These are phyloP conservation scores for Schizosaccharomyces versatilis DNA, from an alignment of 1,139 yeast genomes.

Conservation along the genomic window DNA sequence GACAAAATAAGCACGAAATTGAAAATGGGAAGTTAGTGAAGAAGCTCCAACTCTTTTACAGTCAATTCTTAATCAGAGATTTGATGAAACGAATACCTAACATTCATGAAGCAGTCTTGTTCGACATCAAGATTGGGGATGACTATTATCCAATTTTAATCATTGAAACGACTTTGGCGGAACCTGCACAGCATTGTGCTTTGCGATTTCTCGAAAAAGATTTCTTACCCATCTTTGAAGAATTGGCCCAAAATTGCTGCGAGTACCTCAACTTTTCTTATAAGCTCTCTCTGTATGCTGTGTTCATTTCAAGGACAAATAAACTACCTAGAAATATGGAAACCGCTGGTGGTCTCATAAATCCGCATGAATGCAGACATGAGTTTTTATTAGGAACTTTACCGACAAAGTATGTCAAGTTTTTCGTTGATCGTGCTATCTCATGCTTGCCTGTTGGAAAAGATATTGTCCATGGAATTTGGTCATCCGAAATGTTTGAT, in stretches of 20 bases:
- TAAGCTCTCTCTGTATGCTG: conserved; percentile 57
- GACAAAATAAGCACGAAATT: conserved; percentile 31
- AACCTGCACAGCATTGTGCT: conserved; percentile 12
- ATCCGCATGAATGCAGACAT: not conserved
- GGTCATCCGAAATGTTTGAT: not conserved
- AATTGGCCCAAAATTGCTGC: conserved; percentile 31
- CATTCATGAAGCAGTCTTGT: conserved; percentile 43
- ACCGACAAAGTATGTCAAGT: not conserved
- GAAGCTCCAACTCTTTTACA: conserved; percentile 38
- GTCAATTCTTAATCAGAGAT: conserved; percentile 62
- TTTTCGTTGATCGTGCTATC: not conserved
- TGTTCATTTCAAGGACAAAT: conserved; percentile 58
- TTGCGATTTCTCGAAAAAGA: not conserved
- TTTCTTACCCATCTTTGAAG: conserved; percentile 26
- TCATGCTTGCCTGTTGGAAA: not conserved
- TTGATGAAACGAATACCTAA: conserved; percentile 63
- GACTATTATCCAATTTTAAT: conserved; percentile 73
- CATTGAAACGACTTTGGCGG: conserved; percentile 61
- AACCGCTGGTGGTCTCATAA: conserved; percentile 38
- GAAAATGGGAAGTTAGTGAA: conserved; percentile 8
- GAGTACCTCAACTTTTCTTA: conserved; percentile 48
- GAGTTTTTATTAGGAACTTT: not conserved
- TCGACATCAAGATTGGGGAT: conserved; percentile 64
- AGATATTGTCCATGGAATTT: not conserved
- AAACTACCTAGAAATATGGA: conserved; percentile 63